Percentiles rank a stretch among this genome's conserved stretches.
These are phyloP conservation scores for Collybiopsis luxurians DNA, from an alignment of 768 basidiomycete species.

Conservation along the genomic window DNA sequence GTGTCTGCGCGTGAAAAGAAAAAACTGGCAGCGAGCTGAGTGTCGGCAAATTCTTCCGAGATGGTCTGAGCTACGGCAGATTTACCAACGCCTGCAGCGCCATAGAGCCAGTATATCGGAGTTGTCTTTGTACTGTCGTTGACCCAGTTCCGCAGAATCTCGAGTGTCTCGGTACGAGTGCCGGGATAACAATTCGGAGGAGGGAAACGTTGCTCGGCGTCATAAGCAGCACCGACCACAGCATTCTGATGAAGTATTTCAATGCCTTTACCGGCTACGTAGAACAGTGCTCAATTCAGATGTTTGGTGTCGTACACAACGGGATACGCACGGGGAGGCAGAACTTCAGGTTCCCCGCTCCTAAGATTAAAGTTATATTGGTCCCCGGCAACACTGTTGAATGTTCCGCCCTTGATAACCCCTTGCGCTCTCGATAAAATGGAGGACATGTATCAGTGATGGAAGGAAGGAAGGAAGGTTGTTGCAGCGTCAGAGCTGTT, in stretches of 20 bases:
- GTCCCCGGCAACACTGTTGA: too few relatives aligned
- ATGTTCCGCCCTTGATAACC: too few relatives aligned
- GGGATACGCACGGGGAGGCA: background rate
- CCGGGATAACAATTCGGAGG: slow-evolving; percentile 3
- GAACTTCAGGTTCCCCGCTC: too few relatives aligned
- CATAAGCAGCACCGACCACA: background rate
- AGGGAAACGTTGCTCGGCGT: background rate
- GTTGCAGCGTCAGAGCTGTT: too few relatives aligned
- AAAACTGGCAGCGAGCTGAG: slow-evolving; percentile 25
- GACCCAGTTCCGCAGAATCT: background rate
- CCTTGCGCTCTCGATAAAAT: too few relatives aligned
- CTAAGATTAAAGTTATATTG: too few relatives aligned
- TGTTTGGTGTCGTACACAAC: background rate
- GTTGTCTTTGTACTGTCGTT: background rate
- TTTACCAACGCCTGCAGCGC: slow-evolving; percentile 32
- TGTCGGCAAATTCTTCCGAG: background rate
- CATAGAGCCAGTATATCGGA: slow-evolving; percentile 31
- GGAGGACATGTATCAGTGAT: too few relatives aligned
- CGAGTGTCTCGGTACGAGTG: background rate
- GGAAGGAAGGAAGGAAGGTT: too few relatives aligned
- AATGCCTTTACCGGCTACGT: background rate
- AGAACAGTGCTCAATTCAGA: too few relatives aligned
- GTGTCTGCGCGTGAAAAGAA: slow-evolving; percentile 28
- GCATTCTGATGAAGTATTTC: background rate
- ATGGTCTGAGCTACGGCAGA: slow-evolving; percentile 27